Evolutionary conservation across 2,329 filamentous ascomycete genomes (phyloP), one percentile per base, ranked within the genome.

Genomic region (Colletotrichum sp.): DNA sequence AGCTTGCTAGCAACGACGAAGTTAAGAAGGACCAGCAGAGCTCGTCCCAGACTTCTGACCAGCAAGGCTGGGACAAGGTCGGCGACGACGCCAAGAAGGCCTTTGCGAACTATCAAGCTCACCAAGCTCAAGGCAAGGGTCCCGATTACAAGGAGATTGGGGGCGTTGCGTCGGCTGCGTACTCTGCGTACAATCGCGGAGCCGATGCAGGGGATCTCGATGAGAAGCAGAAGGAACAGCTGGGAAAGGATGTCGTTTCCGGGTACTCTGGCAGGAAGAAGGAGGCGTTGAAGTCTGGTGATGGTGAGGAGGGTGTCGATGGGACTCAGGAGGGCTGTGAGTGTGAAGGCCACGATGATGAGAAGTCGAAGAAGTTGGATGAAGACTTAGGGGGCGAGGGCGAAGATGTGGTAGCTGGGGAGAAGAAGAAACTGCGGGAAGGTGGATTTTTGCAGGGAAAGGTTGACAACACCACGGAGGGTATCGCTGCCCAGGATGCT

Each of bases 161-260:
- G n/a, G 67, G 18, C 26, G 69, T 79, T 59, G 77, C 75, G n/a
- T 64, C 79, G 64, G 78, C 79, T 28, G 82, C 83, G 7, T 82
- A 84, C n/a, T 75, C 79, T 30, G 82, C 76, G 5, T 84, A 81
- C 75, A 67, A 72, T 28, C 55, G 12, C 75, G 66, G 52, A 16
- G 28, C 75, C 24, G 77, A 78, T 26, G 75, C 69, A n/a, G 77
- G 79, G 28, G 75, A 68, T 16, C 78, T 71, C 30, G 57, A 64
- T 10, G 36, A 34, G 15, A 13, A 16, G 15, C 24, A 64, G 24
- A 59, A 69, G 30, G 30, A 63, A n/a, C 70, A 76, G 15, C 71
- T 80, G 16, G 79, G 74, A 26, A 78, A 67, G 64, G 44, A 18
- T 7, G 34, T 76, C 10, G 34, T 39, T 28, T 16, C 44, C 16